Evolutionary conservation across 768 basidiomycete species (phyloP).

Genomic region (Pholiota microspora): DNA sequence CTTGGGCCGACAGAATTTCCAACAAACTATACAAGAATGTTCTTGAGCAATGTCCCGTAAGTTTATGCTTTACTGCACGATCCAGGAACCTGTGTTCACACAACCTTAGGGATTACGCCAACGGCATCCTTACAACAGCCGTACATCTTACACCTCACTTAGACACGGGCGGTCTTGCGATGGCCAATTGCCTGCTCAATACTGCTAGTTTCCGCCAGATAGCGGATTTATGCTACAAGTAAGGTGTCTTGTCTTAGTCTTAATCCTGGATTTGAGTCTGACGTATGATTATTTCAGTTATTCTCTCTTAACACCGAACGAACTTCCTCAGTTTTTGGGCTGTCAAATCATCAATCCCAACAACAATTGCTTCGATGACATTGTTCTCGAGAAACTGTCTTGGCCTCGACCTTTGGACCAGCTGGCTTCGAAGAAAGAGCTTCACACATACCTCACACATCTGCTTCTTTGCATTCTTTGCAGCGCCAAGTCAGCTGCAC

Average conservation of each 20-base stretch:
- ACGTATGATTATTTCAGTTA: conserved; percentile 8
- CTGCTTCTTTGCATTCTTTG: conserved; percentile 17
- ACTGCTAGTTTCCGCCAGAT: neutral
- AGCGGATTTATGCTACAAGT: conserved; percentile 12
- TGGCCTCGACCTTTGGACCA: conserved; percentile 12
- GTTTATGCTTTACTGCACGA: neutral
- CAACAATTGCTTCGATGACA: conserved; percentile 11
- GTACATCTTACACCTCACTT: conserved; percentile 14
- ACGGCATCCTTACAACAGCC: conserved; percentile 14
- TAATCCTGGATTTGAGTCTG: neutral
- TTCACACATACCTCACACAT: conserved; percentile 16
- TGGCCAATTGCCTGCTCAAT: conserved; percentile 19
- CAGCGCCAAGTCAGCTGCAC: conserved; percentile 8
- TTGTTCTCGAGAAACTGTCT: conserved; percentile 11
- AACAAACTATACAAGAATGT: conserved; percentile 16
- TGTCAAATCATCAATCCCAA: conserved; percentile 3
- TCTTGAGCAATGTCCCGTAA: conserved; percentile 23
- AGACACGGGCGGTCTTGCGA: conserved; percentile 3
- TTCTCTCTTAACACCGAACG: conserved; percentile 7
- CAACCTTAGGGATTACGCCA: conserved; percentile 15
- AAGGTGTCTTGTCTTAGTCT: neutral
- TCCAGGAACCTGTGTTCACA: neutral
- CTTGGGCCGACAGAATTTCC: conserved; percentile 15
- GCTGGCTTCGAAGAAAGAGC: conserved; percentile 16
- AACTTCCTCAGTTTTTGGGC: conserved; percentile 12